Base-by-base conservation (phyloP, 2,329 filamentous ascomycete species). In the Talaromyces marneffei region DNA sequence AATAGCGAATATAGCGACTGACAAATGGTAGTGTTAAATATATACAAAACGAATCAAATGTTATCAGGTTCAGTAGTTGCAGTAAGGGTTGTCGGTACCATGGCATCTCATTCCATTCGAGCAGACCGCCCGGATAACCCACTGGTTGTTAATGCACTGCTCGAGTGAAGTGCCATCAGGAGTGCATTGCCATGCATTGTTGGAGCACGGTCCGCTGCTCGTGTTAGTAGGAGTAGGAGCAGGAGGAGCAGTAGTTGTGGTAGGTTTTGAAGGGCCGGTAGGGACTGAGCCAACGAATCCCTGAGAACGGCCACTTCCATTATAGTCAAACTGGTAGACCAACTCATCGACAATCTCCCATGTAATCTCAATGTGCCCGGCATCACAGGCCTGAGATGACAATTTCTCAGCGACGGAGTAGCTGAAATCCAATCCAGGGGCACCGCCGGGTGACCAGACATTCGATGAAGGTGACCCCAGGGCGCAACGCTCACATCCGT, bases 261-360 rank as follows among this genome's bases (percentile, higher is more conserved):
- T 25, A 53, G 59, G 1, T 25, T 27, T 52, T 7, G 35, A 37
- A 16, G 54, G 31, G 12, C 31, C 12, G 7, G 33, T 40, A 55
- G 52, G 35, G 8, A 33, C 40, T 4, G 33, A 39, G 20, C n/a
- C 58, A 23, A 40, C 60, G 8, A 52, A 57, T 8, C 60, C 60
- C 46, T 62, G 60, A 33, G 60, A 37, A 6, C 29, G 39, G 7
- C 60, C 60, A 2, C 44, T 27, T 5, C 60, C 60, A 54, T 57
- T 39, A 31, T 40, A 53, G 29, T 62, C 60, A 25, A 62, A 62
- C 18, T 42, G 55, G 14, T 58, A 62, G 46, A 62, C n/a, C 33
- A 52, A 33, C 54, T 62, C 60, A 42, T 62, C 60, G 20, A 62
- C 54, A n/a, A 62, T 52, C n/a, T 62, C 60, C 60, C 60, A 62